Base-by-base conservation (phyloP, 805 yeast genomes). In the Metschnikowia sp. region DNA sequence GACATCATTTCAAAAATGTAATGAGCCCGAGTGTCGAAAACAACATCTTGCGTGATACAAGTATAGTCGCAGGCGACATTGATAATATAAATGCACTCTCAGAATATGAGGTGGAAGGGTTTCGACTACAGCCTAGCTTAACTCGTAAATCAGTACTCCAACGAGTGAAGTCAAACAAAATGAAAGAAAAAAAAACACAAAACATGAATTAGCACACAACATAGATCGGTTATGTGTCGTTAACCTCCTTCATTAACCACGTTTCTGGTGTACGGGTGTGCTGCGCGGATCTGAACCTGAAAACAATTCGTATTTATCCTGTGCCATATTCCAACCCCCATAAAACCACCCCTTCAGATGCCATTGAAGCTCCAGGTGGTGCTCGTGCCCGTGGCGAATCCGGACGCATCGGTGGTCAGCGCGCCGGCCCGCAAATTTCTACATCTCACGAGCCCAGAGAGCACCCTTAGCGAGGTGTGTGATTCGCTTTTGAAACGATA, bases 401-500 rank as follows among this genome's bases (percentile, higher is more conserved):
- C 58, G 29, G 61, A 56, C 32, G 32, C 49, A 40, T 55, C 66
- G 3, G 38, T 43, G n/a, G 54, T 55, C 32, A 47, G 64, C 42
- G 43, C 56, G 54, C 28, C 67, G 45, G 53, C 59, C 56, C 50
- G 71, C 73, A 58, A 82, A 62, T 84, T 88, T 57, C 73, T 88
- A 18, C 88, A 84, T 58, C 72, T 88, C 45, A 81, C 89, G 0
- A 67, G 70, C 4, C 74, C 78, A 8, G 53, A 68, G 0, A 72
- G 75, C 45, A 61, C 78, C 1, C 63, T 88, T 36, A 63, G 69
- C 8, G 69, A 70, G 1, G 75, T 86, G 12, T 73, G 82, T 13
- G 64, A 69, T 4, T 88, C 82, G 46, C 75, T 87, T 19, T 60
- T 69, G n/a, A 62, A 61, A 7, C 74, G 88, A 49, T 84, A 81